phyloP scores from a whole-genome alignment of 2,329 filamentous ascomycete genomes.

The Epichloe coenophiala region DNA sequence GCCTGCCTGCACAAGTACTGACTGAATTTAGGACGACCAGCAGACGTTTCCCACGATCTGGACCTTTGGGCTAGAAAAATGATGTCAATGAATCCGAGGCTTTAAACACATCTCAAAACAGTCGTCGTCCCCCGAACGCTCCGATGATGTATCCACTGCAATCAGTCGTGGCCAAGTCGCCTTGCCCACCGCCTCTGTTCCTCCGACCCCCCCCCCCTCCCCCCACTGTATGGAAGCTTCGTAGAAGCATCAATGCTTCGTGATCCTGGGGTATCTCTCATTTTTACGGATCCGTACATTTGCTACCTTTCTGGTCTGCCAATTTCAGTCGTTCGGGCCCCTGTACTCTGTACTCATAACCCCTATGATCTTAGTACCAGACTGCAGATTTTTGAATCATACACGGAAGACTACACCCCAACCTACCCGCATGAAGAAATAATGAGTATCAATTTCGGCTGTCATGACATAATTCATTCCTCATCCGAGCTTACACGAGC shows the following conservation, averaged over 20 bases:
- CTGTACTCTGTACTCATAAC: too few species aligned
- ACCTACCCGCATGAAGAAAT: too few species aligned
- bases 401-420: too few species aligned
- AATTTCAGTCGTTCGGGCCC: too few species aligned
- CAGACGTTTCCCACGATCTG: neutral
- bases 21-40: too few species aligned
- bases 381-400: too few species aligned
- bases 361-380: too few species aligned
- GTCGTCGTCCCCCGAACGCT: neutral
- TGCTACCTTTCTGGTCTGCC: neutral
- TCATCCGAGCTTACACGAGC: too few species aligned
- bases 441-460: too few species aligned
- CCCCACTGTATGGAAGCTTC: conserved; percentile 7
- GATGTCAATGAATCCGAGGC: neutral
- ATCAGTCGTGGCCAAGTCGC: neutral
- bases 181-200: neutral
- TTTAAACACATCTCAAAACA: too few species aligned
- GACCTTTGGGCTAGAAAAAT: neutral
- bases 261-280: neutral
- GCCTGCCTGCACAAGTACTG: neutral
- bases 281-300: too few species aligned
- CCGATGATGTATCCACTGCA: conserved; percentile 1
- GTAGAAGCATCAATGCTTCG: conserved; percentile 6
- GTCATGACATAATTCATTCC: too few species aligned
- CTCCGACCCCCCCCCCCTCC: neutral